Percentiles rank a stretch among this genome's conserved stretches.
Evolutionary conservation across 164 flowering plant genomes (phyloP).

Genomic region (Akebia trifoliata): DNA sequence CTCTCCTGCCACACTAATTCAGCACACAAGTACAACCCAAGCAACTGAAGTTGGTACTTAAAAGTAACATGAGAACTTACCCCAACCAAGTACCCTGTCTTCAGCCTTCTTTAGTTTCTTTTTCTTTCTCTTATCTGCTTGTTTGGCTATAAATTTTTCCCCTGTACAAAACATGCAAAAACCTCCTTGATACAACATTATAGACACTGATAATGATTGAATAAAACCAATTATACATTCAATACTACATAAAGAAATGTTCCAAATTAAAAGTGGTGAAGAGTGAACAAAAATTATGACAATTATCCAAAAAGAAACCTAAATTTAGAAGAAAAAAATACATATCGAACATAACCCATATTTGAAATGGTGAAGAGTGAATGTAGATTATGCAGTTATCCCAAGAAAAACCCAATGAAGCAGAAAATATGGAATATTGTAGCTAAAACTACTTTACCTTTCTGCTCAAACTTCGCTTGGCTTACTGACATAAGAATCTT

Average conservation of each 20-base stretch:
- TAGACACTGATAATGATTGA: neutral
- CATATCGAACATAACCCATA: no score
- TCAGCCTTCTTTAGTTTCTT: constrained; percentile 79
- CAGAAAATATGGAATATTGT: neutral
- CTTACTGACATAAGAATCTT: constrained; percentile 71
- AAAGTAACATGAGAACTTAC: constrained; percentile 27
- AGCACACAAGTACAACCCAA: no score
- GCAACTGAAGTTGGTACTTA: no score
- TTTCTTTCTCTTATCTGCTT: constrained; percentile 74
- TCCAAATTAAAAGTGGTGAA: neutral
- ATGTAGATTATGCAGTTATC: neutral
- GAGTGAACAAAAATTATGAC: neutral
- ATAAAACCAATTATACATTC: neutral
- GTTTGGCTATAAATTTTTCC: constrained; percentile 74
- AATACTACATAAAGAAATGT: neutral
- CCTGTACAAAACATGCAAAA: constrained; percentile 37
- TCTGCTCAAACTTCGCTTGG: constrained; percentile 92
- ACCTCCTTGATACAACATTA: constrained; percentile 7
- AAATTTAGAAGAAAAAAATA: no score
- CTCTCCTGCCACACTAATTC: no score
- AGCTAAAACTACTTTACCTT: constrained; percentile 43
- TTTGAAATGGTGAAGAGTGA: neutral
- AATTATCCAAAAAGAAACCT: neutral
- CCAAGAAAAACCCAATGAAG: no score
- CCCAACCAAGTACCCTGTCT: constrained; percentile 96